Percentiles rank a stretch among this genome's conserved stretches.
phyloP scores from a whole-genome alignment of 1,284 basidiomycete species.

The Ustilago bromivora region DNA sequence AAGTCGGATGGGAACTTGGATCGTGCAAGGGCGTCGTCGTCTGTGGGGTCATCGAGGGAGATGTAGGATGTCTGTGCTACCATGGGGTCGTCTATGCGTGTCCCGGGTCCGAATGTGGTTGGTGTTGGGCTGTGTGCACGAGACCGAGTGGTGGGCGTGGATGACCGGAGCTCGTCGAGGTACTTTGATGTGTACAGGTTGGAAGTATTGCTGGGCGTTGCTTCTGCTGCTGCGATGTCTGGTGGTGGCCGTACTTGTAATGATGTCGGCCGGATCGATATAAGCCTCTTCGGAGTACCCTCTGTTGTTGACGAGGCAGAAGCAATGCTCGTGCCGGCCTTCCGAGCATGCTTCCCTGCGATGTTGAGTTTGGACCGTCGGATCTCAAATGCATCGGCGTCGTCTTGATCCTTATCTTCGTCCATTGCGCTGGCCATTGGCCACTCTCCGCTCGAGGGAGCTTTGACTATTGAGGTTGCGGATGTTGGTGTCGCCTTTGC shows the following conservation, averaged over 20 bases:
- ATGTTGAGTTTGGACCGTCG: conserved; percentile 27
- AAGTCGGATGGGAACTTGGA: conserved; percentile 36
- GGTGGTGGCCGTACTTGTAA: conserved; percentile 7
- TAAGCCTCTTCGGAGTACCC: conserved; percentile 11
- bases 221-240: background rate
- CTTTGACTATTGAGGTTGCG: conserved; percentile 7
- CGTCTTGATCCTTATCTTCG: conserved; percentile 16
- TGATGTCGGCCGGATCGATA: conserved; percentile 24
- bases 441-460: background rate
- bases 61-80: conserved; percentile 16
- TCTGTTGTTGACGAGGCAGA: conserved; percentile 11
- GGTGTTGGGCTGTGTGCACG: conserved; percentile 25
- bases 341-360: conserved; percentile 18
- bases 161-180: conserved; percentile 37
- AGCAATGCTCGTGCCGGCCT: background rate
- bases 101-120: conserved; percentile 12
- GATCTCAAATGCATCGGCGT: conserved; percentile 24
- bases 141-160: conserved; percentile 28
- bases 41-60: conserved; percentile 7
- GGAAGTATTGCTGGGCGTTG: conserved; percentile 1
- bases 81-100: conserved; percentile 35
- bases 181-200: conserved; percentile 38
- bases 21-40: conserved; percentile 19
- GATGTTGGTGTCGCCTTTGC: conserved; percentile 7
- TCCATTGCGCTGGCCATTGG: conserved; percentile 7